Percentiles rank a stretch among this genome's conserved stretches.
phyloP scores from a whole-genome alignment of 805 yeast species.

The Ogataea zsoltii region DNA sequence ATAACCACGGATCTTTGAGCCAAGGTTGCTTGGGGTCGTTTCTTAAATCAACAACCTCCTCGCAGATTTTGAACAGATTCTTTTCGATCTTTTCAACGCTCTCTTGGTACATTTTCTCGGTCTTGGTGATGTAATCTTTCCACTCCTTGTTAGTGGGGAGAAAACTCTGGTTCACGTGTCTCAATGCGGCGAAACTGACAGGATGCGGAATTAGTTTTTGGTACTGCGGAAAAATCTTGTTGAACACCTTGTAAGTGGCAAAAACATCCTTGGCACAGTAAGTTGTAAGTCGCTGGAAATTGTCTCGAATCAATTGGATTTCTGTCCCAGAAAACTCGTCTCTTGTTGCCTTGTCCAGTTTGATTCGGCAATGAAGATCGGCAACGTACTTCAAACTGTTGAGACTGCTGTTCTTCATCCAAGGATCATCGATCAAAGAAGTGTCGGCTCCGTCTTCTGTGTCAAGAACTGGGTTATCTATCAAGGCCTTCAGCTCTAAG shows the following conservation, averaged over 20 bases:
- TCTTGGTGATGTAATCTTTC: constrained; percentile 65
- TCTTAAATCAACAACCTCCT: constrained; percentile 51
- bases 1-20: constrained; percentile 80
- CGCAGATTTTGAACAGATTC: constrained; percentile 60
- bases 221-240: constrained; percentile 70
- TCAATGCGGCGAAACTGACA: constrained; percentile 85
- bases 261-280: constrained; percentile 88
- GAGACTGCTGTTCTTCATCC: constrained; percentile 76
- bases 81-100: constrained; percentile 56
- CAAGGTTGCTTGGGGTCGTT: constrained; percentile 43
- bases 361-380: constrained; percentile 68
- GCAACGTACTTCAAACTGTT: constrained; percentile 84
- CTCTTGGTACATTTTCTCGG: constrained; percentile 68
- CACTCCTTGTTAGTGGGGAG: constrained; percentile 77
- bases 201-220: constrained; percentile 82
- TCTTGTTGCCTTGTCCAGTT: constrained; percentile 65
- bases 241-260: constrained; percentile 70
- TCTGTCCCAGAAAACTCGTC: constrained; percentile 61
- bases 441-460: constrained; percentile 31
- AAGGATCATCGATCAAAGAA: constrained; percentile 65
- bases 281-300: constrained; percentile 60
- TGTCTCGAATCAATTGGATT: constrained; percentile 51
- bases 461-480: constrained; percentile 33
- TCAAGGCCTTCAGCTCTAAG: constrained; percentile 28
- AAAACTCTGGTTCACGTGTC: constrained; percentile 69